Base-by-base conservation (phyloP, 495 filamentous ascomycete genomes). In the Lepraria neglecta region DNA sequence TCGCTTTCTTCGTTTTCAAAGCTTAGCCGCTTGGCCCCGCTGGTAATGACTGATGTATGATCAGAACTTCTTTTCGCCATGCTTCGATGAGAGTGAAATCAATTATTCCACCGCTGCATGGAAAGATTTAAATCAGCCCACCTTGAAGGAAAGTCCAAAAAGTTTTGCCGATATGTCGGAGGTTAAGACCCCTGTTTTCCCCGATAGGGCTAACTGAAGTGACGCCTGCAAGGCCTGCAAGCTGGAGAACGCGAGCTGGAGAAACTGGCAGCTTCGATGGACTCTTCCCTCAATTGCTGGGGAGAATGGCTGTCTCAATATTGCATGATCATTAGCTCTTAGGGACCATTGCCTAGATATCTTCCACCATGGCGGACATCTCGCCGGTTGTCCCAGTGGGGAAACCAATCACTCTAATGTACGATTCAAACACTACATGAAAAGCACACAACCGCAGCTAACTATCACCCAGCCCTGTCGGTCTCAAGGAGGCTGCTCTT, bases 401-500 rank as follows among this genome's bases (percentile, higher is more conserved):
- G 66, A 82, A 78, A 72, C 80, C 81, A 44, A 71, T 83, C 65
- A 82, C 76, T 66, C 73, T 84, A 52, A 80, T 83, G 80, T 83
- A 71, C 65, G 78, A 69, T 52, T 15, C 12, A 38, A 45, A 17
- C 14, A 42, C 33, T 0, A 24, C 12, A 31, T 27, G 33, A 19
- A 15, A 31, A 17, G 4, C 17, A 6, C 30, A 19, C 46, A 48
- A 14, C 14, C 10, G 30, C 35, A 30, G 46, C 59, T 62, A 42
- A 65, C 35, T 21, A 9, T 28, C 12, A 38, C 11, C 19, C 59
- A 88, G 85, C 56, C 92, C 94, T n/a, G 95, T 97, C 33, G 82
- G 84, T 51, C 80, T 96, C 60, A 91, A 89, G 78, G 94, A 98
- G 81, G 94, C 94, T 52, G 88, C 91, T 33, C 86, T 97, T 74